Evolutionary conservation across 2,329 filamentous ascomycete genomes (phyloP).

Genomic region (Paracoccidioides brasiliensis): DNA sequence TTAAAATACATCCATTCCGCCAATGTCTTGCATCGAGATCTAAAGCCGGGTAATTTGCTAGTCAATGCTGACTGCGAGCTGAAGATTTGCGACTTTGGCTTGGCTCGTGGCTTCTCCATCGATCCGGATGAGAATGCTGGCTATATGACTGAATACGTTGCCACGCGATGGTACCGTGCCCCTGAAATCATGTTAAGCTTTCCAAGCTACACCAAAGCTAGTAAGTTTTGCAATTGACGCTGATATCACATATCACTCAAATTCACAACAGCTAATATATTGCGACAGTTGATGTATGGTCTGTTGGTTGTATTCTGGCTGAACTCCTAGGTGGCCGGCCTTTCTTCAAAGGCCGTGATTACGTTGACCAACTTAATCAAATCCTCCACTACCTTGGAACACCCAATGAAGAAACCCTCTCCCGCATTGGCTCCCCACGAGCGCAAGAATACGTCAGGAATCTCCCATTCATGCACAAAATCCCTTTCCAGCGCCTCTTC

Average conservation of each 20-base stretch:
- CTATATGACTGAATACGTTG: slow-evolving; percentile 99
- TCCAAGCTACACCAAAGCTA: slow-evolving; percentile 99
- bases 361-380: slow-evolving; percentile 98
- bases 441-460: slow-evolving; percentile 98
- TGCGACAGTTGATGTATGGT: slow-evolving; percentile 85
- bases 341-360: slow-evolving; percentile 98
- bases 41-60: slow-evolving; percentile 93
- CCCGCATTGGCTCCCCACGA: slow-evolving; percentile 83
- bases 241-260: not conserved
- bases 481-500: slow-evolving; percentile 78
- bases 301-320: slow-evolving; percentile 91
- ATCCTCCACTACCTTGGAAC: slow-evolving; percentile 97
- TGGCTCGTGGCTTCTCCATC: slow-evolving; percentile 90
- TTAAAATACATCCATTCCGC: slow-evolving; percentile 99
- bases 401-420: slow-evolving; percentile 86
- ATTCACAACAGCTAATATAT: not conserved
- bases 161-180: slow-evolving; percentile 95
- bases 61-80: slow-evolving; percentile 99
- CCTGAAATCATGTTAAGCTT: slow-evolving; percentile 99
- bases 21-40: slow-evolving; percentile 89
- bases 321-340: slow-evolving; percentile 90
- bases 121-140: slow-evolving; percentile 97
- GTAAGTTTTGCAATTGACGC: slow-evolving; percentile 46
- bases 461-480: slow-evolving; percentile 87
- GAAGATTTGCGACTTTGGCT: slow-evolving; percentile 97